A percentile compares a stretch with the other conserved stretches of the same genome.
These are phyloP conservation scores for Acanthamoeba lenticulata DNA, from an alignment of 208 protist species.

Conservation along the genomic window DNA sequence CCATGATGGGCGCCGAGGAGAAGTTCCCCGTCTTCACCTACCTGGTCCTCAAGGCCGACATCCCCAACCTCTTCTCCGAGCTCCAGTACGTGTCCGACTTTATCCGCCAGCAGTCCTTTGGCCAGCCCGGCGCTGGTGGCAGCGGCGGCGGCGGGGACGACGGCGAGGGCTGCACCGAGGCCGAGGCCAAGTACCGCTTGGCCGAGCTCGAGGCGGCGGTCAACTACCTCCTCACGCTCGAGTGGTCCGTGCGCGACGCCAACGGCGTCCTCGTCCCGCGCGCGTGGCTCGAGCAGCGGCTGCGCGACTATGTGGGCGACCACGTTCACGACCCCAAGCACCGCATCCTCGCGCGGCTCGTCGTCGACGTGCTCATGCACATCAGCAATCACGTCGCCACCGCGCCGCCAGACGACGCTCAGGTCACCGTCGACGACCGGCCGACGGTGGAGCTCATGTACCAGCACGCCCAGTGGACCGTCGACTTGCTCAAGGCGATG, in stretches of 20 bases:
- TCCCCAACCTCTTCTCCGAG: conserved; percentile 66
- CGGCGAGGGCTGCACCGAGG: neutral
- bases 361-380: conserved; percentile 13
- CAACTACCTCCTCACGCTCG: conserved; percentile 44
- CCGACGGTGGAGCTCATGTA: conserved; percentile 46
- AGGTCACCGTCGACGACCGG: neutral
- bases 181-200: conserved; percentile 62
- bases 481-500: conserved; percentile 16
- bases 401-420: neutral
- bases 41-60: conserved; percentile 36
- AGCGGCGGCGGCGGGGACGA: neutral
- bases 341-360: neutral
- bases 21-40: conserved; percentile 61
- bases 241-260: neutral
- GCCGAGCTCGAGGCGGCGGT: conserved; percentile 44
- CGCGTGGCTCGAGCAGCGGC: neutral
- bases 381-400: neutral
- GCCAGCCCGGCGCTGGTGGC: neutral
- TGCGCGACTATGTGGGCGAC: neutral
- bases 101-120: conserved; percentile 1
- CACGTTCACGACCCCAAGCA: conserved; percentile 15
- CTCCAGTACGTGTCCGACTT: conserved; percentile 47
- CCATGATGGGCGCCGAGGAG: conserved; percentile 50
- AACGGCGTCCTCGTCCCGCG: neutral
- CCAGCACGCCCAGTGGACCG: neutral